phyloP scores from a whole-genome alignment of 768 basidiomycete genomes.

The Boletus edulis region DNA sequence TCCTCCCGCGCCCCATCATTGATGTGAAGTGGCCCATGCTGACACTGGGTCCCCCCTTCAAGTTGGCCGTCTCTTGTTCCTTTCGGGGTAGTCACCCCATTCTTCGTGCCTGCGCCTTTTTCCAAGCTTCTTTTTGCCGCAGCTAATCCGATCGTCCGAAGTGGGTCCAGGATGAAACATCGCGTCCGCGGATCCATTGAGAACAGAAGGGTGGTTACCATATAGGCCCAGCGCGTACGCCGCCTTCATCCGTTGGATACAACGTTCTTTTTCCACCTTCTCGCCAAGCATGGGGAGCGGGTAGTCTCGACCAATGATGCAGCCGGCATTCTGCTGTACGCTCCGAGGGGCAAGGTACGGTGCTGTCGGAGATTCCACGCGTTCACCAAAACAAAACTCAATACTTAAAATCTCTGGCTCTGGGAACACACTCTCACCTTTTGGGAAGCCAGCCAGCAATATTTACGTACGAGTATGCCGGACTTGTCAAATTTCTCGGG shows the following conservation, averaged over 20 bases:
- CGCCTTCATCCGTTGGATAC: slow-evolving; percentile 6
- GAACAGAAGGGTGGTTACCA: slow-evolving; percentile 17
- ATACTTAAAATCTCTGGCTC: slow-evolving; percentile 14
- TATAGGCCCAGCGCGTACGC: slow-evolving; percentile 10
- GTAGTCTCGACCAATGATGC: slow-evolving; percentile 6
- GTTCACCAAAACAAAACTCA: slow-evolving; percentile 14
- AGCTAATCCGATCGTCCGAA: slow-evolving; percentile 21
- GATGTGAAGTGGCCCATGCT: slow-evolving; percentile 1
- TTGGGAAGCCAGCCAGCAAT: slow-evolving; percentile 15
- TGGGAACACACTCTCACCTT: slow-evolving; percentile 21
- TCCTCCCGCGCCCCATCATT: slow-evolving; percentile 13
- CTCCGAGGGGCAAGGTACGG: background rate
- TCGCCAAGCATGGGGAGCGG: slow-evolving; percentile 10
- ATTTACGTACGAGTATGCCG: slow-evolving; percentile 25
- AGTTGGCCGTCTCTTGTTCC: slow-evolving; percentile 8
- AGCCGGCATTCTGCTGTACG: slow-evolving; percentile 2
- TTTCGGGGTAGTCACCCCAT: slow-evolving; percentile 9
- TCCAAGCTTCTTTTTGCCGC: slow-evolving; percentile 22
- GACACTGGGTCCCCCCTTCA: slow-evolving; percentile 1
- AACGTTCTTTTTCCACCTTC: slow-evolving; percentile 16
- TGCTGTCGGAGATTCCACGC: background rate
- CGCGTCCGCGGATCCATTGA: slow-evolving; percentile 26
- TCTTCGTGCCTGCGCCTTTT: slow-evolving; percentile 14
- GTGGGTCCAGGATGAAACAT: slow-evolving; percentile 14
- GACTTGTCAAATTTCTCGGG: slow-evolving; percentile 17